Conservation (phyloP, 805 yeast species). For the Schwanniomyces occidentalis region DNA sequence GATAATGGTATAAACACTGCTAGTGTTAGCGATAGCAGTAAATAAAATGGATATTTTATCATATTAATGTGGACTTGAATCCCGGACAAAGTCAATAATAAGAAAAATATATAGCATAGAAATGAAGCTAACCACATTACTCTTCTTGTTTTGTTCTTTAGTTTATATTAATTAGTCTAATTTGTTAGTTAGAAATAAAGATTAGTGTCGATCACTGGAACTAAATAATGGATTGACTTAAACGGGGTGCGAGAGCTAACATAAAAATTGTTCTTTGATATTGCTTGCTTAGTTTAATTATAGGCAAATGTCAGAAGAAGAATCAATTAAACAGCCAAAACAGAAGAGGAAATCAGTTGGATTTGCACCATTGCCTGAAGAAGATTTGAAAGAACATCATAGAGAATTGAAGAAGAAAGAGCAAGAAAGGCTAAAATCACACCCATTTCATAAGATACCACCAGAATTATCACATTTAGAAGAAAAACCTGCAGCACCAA, state of each 20-base stretch:
- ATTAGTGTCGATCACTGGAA: too few relatives aligned
- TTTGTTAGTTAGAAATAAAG: too few relatives aligned
- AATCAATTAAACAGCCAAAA: neutral
- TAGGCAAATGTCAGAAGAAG: conserved; percentile 4
- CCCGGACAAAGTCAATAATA: conserved; percentile 30
- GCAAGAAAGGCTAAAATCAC: conserved; percentile 24
- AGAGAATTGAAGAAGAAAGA: conserved; percentile 25
- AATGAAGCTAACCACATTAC: conserved; percentile 28
- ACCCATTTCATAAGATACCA: conserved; percentile 41
- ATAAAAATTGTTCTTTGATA: too few relatives aligned
- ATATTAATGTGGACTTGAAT: conserved; percentile 37
- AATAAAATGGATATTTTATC: conserved; percentile 36
- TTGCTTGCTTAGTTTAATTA: too few relatives aligned
- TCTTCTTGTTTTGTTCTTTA: too few relatives aligned
- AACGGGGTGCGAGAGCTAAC: too few relatives aligned
- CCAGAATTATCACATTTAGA: conserved; percentile 41
- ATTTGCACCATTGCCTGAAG: conserved; percentile 38
- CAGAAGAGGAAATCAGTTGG: conserved; percentile 32
- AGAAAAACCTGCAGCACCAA: conserved; percentile 26
- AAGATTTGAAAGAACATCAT: conserved; percentile 38
- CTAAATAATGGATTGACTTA: too few relatives aligned
- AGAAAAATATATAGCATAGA: conserved; percentile 27
- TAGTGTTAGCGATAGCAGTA: conserved; percentile 48
- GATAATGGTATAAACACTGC: conserved; percentile 77
- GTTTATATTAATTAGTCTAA: too few relatives aligned